Evolutionary conservation across 768 basidiomycete genomes (phyloP).

Genomic region (Naganishia antarctica): DNA sequence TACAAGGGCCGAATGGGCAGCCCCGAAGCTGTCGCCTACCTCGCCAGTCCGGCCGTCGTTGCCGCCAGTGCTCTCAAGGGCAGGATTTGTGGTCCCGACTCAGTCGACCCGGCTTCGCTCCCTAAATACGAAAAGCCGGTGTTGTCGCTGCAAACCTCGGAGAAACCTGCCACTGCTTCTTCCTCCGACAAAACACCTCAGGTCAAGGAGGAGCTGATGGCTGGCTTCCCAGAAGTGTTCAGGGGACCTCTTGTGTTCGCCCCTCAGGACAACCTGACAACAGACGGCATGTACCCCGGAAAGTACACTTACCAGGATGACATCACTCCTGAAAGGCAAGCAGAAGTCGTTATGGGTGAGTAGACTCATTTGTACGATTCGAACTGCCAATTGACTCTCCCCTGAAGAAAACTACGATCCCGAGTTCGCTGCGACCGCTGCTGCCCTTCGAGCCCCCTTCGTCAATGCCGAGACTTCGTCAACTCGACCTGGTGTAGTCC

Average conservation of each 20-base stretch:
- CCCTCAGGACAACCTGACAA: slow-evolving; percentile 96
- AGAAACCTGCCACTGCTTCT: slow-evolving; percentile 39
- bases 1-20: slow-evolving; percentile 99
- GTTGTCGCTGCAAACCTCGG: slow-evolving; percentile 42
- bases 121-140: slow-evolving; percentile 50
- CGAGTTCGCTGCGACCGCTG: slow-evolving; percentile 67
- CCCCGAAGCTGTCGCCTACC: slow-evolving; percentile 89
- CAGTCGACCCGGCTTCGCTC: slow-evolving; percentile 57
- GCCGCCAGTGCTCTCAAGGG: slow-evolving; percentile 92
- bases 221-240: slow-evolving; percentile 78
- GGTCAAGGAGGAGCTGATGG: slow-evolving; percentile 62
- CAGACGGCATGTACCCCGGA: slow-evolving; percentile 96
- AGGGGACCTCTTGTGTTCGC: slow-evolving; percentile 80
- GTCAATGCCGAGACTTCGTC: slow-evolving; percentile 33
- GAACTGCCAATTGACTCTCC: not conserved
- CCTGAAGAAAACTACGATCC: slow-evolving; percentile 86
- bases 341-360: slow-evolving; percentile 80
- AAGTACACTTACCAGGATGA: slow-evolving; percentile 99
- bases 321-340: slow-evolving; percentile 89
- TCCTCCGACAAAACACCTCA: slow-evolving; percentile 30
- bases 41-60: slow-evolving; percentile 93
- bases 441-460: slow-evolving; percentile 46
- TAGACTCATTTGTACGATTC: not conserved
- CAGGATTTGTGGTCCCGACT: slow-evolving; percentile 76
- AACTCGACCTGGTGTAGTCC: slow-evolving; percentile 63